Conservation (phyloP, 225 moss, liverwort and hornwort genomes). For the Pseudisothecium myosuroides region DNA sequence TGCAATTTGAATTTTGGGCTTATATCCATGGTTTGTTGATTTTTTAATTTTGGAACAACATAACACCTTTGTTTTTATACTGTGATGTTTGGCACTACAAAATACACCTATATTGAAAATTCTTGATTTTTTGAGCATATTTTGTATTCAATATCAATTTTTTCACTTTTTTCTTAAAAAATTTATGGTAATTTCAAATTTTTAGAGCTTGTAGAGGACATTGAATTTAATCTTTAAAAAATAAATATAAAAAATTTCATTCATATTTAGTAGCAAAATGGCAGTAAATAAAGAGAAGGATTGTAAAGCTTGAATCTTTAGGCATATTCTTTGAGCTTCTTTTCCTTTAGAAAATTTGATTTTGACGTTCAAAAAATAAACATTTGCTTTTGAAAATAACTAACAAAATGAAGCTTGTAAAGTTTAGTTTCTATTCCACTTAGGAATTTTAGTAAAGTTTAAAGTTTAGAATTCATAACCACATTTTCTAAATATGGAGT, state of each 20-base stretch:
- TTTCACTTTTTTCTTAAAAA: no score
- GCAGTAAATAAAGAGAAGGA: not conserved
- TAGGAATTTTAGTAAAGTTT: not conserved
- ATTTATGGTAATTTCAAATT: no score
- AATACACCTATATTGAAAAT: no score
- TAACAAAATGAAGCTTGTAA: not conserved
- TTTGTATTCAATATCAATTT: no score
- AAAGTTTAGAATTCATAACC: not conserved
- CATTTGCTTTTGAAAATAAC: fast-evolving
- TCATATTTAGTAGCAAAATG: no score
- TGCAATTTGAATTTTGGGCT: no score
- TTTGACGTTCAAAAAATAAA: not conserved
- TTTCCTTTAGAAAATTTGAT: not conserved
- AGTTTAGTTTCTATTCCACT: not conserved
- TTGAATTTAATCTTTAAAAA: not conserved
- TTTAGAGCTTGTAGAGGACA: not conserved
- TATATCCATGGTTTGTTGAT: no score
- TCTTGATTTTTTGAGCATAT: no score
- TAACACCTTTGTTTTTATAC: no score
- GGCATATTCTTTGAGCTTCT: not conserved
- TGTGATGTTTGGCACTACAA: no score
- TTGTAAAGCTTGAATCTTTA: not conserved
- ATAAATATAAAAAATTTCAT: not conserved
- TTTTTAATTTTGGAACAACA: no score
- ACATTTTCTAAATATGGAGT: not conserved